Conservation (phyloP, 1,139 yeast genomes). For the Diutina rugosa region DNA sequence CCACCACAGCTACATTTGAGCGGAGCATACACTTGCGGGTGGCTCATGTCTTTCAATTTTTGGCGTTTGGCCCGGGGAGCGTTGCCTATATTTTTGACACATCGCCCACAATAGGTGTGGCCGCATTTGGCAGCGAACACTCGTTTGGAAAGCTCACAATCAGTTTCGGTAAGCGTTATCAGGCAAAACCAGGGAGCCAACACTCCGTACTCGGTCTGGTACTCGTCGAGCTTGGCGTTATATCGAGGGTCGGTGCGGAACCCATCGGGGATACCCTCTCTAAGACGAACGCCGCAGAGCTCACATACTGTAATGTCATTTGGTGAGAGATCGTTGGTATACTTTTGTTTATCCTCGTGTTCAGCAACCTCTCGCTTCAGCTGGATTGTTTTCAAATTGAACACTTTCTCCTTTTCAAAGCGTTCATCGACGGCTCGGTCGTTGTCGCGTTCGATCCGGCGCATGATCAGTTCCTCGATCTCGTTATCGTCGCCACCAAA, state of each 20-base stretch:
- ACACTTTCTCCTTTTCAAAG: constrained; percentile 16
- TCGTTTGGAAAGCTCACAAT: constrained; percentile 50
- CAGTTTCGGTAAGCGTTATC: constrained; percentile 36
- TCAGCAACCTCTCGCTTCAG: constrained; percentile 17
- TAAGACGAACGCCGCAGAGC: constrained; percentile 57
- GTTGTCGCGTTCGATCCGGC: constrained; percentile 28
- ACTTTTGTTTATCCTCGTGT: constrained; percentile 13
- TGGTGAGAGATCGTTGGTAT: constrained; percentile 25
- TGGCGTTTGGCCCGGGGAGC: background rate
- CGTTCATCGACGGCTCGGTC: constrained; percentile 23
- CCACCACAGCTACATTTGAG: background rate
- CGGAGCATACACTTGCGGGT: background rate
- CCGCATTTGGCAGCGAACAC: constrained; percentile 69
- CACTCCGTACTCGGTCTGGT: constrained; percentile 19
- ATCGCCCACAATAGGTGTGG: constrained; percentile 78
- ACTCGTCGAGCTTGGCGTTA: constrained; percentile 14
- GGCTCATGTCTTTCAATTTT: background rate
- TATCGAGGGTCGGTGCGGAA: constrained; percentile 24
- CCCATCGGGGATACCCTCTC: constrained; percentile 53
- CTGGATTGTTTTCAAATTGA: constrained; percentile 17
- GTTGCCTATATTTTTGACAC: constrained; percentile 48
- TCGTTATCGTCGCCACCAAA: background rate
- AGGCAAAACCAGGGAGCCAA: constrained; percentile 58
- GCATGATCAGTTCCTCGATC: constrained; percentile 14
- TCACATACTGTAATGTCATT: constrained; percentile 38